Percentiles rank a stretch among this genome's conserved stretches.
phyloP scores from a whole-genome alignment of 495 filamentous ascomycete species.

The Sphaerosporella brunnea region DNA sequence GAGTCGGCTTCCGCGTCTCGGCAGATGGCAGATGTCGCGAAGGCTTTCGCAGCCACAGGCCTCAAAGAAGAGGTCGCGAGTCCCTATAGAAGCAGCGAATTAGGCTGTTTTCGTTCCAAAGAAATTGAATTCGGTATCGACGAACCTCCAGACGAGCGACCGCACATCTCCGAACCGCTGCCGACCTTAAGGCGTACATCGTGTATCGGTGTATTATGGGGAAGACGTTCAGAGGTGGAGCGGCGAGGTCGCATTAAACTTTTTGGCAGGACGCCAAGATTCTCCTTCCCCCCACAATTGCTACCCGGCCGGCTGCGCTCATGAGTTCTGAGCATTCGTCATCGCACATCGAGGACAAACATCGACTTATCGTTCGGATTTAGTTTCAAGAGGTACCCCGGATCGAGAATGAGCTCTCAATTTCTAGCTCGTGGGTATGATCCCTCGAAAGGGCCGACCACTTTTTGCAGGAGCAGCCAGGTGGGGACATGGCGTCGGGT shows the following conservation, averaged over 20 bases:
- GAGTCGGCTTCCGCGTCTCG: background rate
- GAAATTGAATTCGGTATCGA: background rate
- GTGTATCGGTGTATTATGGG: background rate
- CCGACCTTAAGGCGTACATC: constrained; percentile 2
- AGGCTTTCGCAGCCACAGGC: background rate
- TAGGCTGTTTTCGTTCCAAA: background rate
- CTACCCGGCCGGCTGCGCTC: too few species aligned
- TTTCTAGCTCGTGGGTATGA: too few species aligned
- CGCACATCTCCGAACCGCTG: background rate
- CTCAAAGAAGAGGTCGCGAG: background rate
- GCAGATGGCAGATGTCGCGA: background rate
- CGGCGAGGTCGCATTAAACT: background rate
- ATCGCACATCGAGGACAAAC: too few species aligned
- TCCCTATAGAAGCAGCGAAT: background rate
- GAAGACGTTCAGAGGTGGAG: background rate
- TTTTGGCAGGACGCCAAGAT: background rate
- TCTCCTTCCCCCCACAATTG: too few species aligned
- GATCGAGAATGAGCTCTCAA: too few species aligned
- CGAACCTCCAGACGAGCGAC: background rate
- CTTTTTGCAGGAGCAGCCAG: background rate
- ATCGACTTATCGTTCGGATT: too few species aligned
- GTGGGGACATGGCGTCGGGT: background rate
- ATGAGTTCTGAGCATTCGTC: too few species aligned
- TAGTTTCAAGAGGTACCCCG: too few species aligned
- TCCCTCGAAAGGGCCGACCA: too few species aligned